Conservation (phyloP, 73 alveolate genomes). For the Paraurostyla sp. region DNA sequence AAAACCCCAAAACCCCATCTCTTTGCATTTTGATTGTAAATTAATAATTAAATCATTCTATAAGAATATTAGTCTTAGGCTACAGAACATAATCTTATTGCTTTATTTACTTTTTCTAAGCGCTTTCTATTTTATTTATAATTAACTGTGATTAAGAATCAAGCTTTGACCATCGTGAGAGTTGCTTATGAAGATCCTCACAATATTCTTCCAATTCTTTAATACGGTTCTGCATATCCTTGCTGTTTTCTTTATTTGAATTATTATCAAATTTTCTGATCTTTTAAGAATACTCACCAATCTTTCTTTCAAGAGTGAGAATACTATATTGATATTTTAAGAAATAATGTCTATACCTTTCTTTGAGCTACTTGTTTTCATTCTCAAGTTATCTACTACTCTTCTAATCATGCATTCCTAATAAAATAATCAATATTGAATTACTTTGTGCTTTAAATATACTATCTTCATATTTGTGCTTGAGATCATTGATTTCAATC, state of each 20-base stretch:
- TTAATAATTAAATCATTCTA: background rate
- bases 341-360: background rate
- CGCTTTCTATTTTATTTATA: slow-evolving; percentile 14
- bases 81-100: background rate
- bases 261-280: background rate
- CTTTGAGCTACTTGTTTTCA: background rate
- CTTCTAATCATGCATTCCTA: slow-evolving; percentile 23
- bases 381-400: background rate
- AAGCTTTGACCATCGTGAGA: background rate
- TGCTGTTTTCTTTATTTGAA: background rate
- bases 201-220: slow-evolving; percentile 15
- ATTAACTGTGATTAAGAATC: background rate
- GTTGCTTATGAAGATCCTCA: background rate
- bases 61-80: background rate
- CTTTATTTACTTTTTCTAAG: background rate
- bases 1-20: no score
- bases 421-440: background rate
- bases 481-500: slow-evolving; percentile 9
- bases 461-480: slow-evolving; percentile 12
- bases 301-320: background rate
- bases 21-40: no score
- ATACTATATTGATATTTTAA: background rate
- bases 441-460: background rate
- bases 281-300: background rate
- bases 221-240: background rate